Evolutionary conservation across 2,329 filamentous ascomycete species (phyloP).

Genomic region (Aureobasidium subglaciale): DNA sequence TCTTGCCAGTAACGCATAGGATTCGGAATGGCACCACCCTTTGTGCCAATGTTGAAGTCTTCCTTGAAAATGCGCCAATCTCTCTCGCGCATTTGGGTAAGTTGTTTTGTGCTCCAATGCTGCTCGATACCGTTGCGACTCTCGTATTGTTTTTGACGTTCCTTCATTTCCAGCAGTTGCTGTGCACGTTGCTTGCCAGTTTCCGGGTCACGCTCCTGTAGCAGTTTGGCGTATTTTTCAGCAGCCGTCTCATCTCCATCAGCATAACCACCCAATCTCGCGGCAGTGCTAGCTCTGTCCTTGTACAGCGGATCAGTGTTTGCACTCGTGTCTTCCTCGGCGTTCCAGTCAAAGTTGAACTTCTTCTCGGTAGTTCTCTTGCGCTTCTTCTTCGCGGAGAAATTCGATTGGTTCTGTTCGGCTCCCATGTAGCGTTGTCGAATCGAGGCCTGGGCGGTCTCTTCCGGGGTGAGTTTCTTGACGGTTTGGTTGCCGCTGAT

Average conservation of each 20-base stretch:
- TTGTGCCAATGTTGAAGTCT: slow-evolving; percentile 93
- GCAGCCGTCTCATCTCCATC: slow-evolving; percentile 46
- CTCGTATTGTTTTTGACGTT: slow-evolving; percentile 65
- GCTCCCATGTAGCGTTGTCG: slow-evolving; percentile 85
- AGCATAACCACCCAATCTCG: slow-evolving; percentile 59
- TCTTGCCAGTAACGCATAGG: slow-evolving; percentile 95
- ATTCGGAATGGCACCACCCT: slow-evolving; percentile 85
- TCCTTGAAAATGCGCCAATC: slow-evolving; percentile 99
- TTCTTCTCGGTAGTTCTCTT: slow-evolving; percentile 90
- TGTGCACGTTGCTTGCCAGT: slow-evolving; percentile 69
- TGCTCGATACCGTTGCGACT: slow-evolving; percentile 71
- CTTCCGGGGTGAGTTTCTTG: slow-evolving; percentile 43
- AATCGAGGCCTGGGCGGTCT: slow-evolving; percentile 66
- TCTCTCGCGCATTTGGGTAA: slow-evolving; percentile 90
- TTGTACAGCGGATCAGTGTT: slow-evolving; percentile 79
- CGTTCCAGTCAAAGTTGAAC: slow-evolving; percentile 98
- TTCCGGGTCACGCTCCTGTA: slow-evolving; percentile 68
- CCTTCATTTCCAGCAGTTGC: slow-evolving; percentile 78
- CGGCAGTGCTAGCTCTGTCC: slow-evolving; percentile 56
- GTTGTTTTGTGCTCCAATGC: slow-evolving; percentile 90
- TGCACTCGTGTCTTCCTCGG: slow-evolving; percentile 82
- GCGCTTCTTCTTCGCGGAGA: slow-evolving; percentile 93
- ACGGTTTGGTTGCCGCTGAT: slow-evolving; percentile 31
- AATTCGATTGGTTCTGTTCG: slow-evolving; percentile 77
- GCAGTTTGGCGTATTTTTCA: slow-evolving; percentile 56